phyloP scores from a whole-genome alignment of 2,329 filamentous ascomycete species.

The Lomentospora prolificans region DNA sequence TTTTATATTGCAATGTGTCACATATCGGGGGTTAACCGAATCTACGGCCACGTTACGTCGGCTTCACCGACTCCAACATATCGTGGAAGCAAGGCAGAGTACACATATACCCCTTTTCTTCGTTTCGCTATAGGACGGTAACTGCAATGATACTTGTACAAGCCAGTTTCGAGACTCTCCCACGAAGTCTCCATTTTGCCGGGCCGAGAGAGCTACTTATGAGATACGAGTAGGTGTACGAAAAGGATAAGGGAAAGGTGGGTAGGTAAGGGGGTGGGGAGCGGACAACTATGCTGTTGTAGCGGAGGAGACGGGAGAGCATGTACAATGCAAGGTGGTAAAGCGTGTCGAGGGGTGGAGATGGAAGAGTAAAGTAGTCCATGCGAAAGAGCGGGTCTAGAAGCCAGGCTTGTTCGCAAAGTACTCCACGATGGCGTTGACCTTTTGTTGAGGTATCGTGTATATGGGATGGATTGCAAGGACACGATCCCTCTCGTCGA shows the following conservation, averaged over 20 bases:
- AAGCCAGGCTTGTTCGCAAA: slow-evolving; percentile 45
- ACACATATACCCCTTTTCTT: background rate
- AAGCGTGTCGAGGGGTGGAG: background rate
- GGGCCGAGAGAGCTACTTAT: background rate
- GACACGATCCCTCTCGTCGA: slow-evolving; percentile 55
- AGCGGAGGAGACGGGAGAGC: background rate
- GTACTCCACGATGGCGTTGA: slow-evolving; percentile 49
- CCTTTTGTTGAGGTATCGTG: slow-evolving; percentile 58
- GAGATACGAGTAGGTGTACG: background rate
- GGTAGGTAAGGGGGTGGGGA: background rate
- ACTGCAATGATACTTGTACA: background rate
- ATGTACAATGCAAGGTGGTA: too few species aligned
- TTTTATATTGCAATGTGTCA: background rate
- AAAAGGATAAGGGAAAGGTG: background rate
- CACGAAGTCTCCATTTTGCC: background rate
- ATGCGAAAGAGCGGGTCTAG: slow-evolving; percentile 16
- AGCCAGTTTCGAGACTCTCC: background rate
- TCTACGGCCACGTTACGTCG: background rate
- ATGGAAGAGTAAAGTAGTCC: background rate
- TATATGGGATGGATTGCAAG: slow-evolving; percentile 65
- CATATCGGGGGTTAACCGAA: background rate
- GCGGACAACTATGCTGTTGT: background rate
- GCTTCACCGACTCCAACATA: background rate
- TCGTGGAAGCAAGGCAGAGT: background rate
- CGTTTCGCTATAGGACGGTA: background rate